A percentile compares a stretch with the other conserved stretches of the same genome.
Conservation (phyloP, 83 land plant genomes). For the Picea abies region DNA sequence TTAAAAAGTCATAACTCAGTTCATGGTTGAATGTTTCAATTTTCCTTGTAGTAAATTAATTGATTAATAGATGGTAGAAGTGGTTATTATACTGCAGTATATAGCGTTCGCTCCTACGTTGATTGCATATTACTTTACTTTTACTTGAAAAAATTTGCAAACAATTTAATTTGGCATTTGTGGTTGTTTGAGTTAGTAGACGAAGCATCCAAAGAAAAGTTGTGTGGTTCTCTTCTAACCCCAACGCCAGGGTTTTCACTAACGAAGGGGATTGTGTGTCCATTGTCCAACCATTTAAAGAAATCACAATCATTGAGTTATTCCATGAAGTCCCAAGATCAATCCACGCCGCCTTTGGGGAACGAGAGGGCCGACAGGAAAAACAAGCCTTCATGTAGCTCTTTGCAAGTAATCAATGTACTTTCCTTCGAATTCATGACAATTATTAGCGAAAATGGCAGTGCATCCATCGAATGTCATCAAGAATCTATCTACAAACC, state of each 20-base stretch:
- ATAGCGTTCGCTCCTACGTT: too few species aligned
- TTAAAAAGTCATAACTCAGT: too few species aligned
- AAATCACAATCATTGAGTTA: not conserved
- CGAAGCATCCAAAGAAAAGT: constrained; percentile 16
- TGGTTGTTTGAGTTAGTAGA: not conserved
- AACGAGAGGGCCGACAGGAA: constrained; percentile 34
- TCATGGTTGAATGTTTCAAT: too few species aligned
- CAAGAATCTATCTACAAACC: constrained; percentile 21
- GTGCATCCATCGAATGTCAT: constrained; percentile 6
- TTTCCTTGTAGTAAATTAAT: too few species aligned
- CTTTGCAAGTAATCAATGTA: not conserved
- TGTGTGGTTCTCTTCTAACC: not conserved
- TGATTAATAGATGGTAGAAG: too few species aligned
- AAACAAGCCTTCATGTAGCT: not conserved
- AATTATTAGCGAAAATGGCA: not conserved
- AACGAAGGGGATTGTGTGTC: too few species aligned
- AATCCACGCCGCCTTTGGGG: not conserved
- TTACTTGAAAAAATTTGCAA: too few species aligned
- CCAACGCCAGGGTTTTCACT: not conserved
- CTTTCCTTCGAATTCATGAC: not conserved
- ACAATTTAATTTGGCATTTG: too few species aligned
- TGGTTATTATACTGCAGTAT: too few species aligned
- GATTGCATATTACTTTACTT: too few species aligned
- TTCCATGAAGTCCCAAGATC: not conserved
- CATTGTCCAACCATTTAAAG: not conserved